Base-by-base conservation (phyloP, 345 rosid species). In the Pugionium dolabratum region DNA sequence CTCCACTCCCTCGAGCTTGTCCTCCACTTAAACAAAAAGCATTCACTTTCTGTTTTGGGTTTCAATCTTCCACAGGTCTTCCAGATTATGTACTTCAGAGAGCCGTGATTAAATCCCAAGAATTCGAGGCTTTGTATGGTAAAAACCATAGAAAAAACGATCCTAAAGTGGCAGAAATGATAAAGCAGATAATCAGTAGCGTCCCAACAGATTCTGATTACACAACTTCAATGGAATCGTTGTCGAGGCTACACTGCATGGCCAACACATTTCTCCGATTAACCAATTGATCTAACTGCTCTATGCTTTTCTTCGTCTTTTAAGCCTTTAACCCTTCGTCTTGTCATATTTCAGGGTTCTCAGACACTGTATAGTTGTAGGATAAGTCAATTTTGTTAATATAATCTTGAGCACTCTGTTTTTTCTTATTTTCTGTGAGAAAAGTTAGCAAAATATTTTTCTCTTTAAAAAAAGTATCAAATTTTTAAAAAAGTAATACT, bases 21-120 rank as follows among this genome's bases (percentile, higher is more conserved):
- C 31, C 18, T 60, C 8, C 59, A 29, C 37, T 54, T 25, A 39
- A 28, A 62, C 44, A 40, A 42, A 36, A 39, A 59, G 41, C 42
- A 9, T 41, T 43, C 55, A 42, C 54, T n/a, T 6, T n/a, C 59
- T 48, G 5, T 43, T 33, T 7, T 53, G 50, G 41, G 30, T 11
- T 53, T 50, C 7, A 53, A 73, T 61, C 37, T 42, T 39, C 77
- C 49, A 52, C 81, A 93, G 98, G 99, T 71, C 78, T 94, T 39
- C 95, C 99, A 0, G 80, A 83, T 25, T 58, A 73, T 8, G 82
- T 90, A 55, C 95, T 90, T 29, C 52, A 63, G 64, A 81, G 81
- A 31, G 97, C 99, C 26, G 83, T 85, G 68, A 54, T 49, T 1
- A 91, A 85, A 73, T 94, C 97, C 36, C 69, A 66, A 72, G 88